Percentiles rank a stretch among this genome's conserved stretches.
Conservation (phyloP, 1,284 basidiomycete species). For the Takashimella koratensis region DNA sequence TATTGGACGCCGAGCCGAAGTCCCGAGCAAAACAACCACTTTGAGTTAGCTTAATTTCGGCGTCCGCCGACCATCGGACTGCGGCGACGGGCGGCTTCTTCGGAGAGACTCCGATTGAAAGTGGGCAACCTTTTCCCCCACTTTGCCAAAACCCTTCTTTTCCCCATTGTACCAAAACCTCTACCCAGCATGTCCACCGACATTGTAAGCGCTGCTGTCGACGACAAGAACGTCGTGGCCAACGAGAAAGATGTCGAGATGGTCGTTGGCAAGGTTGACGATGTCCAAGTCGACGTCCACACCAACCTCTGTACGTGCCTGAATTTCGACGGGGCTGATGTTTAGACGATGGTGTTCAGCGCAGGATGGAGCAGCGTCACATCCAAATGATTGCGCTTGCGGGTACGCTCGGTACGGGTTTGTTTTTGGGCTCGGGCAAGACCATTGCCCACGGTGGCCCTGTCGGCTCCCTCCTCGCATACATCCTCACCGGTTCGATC, state of each 20-base stretch:
- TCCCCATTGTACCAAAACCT: too few species aligned
- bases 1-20: too few species aligned
- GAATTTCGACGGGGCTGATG: neutral
- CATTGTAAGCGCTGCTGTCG: neutral
- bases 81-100: too few species aligned
- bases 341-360: conserved; percentile 23
- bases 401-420: conserved; percentile 56
- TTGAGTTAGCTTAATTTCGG: too few species aligned
- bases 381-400: conserved; percentile 37
- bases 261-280: conserved; percentile 4
- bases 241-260: conserved; percentile 1
- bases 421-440: conserved; percentile 74
- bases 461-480: conserved; percentile 39
- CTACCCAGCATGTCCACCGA: neutral
- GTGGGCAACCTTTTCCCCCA: too few species aligned
- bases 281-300: conserved; percentile 19
- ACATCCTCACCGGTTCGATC: conserved; percentile 18
- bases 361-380: conserved; percentile 34
- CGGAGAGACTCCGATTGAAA: too few species aligned
- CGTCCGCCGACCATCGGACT: too few species aligned
- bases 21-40: too few species aligned
- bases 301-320: conserved; percentile 14
- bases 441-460: conserved; percentile 51
- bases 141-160: too few species aligned
- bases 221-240: neutral